Base-by-base conservation (phyloP, 352 stramenopile genomes). In the Globisporangium emineosum region DNA sequence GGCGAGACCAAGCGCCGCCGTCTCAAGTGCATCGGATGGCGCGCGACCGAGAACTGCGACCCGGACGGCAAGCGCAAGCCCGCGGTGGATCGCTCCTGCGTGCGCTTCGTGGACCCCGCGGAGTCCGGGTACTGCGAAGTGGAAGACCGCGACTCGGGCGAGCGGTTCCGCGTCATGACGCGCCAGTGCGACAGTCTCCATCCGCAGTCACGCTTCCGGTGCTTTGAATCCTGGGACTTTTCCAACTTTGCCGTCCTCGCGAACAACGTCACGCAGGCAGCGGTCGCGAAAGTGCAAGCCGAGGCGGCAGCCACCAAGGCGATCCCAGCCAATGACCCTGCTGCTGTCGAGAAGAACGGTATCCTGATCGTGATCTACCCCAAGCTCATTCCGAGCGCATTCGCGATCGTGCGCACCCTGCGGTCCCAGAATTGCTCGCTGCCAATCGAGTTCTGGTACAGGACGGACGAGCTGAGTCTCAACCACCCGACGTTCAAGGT, bases 291-390 rank as follows among this genome's bases (percentile, higher is more conserved):
- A 4, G 30, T 15, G 1, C 10, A 64, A 10, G 30, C 35, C 6
- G 32, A 17, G 2, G n/a, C 23, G 30, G n/a, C 8, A 8, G 32
- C 32, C 30, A 3, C 5, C 4, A 67, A 43, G 12, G 21, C 13
- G 3, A 23, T 5, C 12, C 2, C 8, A 29, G 30, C 25, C 27
- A 10, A n/a, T 23, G 19, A 40, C n/a, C 50, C 50, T 6, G 3
- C 30, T 5, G n/a, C 17, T 21, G 4, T 8, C 2, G 52, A 45
- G 30, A 57, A 9, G 25, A 73, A 81, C n/a, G 84, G 82, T 17
- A 88, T 91, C 42, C 67, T 88, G 37, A 80, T 91, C 60, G 75
- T 89, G 10, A 73, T 90, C 21, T 90, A 91, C 53, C 78, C 80
- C 17, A 86, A 88, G 67, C 64, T 90, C 17, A 54, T 93, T 58